Evolutionary conservation across 1,284 basidiomycete species (phyloP).

Genomic region (Apiotrichum gamsii): DNA sequence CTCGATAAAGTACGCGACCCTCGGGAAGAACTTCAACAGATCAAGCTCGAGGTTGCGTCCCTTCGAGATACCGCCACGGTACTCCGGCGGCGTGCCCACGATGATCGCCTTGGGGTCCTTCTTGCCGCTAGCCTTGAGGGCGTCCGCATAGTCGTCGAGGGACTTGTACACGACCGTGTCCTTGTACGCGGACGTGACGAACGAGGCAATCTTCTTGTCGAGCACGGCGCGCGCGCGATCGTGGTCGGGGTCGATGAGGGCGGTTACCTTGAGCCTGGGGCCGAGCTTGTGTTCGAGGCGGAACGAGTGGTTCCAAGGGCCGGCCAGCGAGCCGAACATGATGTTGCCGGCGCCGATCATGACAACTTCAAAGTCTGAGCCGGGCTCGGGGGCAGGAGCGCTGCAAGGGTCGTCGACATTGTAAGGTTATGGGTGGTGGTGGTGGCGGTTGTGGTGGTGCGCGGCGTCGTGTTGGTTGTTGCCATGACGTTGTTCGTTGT

Average conservation of each 20-base stretch:
- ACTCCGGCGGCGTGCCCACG: slow-evolving; percentile 88
- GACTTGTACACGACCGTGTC: slow-evolving; percentile 81
- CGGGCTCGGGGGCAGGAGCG: slow-evolving; percentile 31
- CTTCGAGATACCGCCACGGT: slow-evolving; percentile 69
- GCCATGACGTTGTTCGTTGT: too few relatives aligned
- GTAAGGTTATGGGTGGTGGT: too few relatives aligned
- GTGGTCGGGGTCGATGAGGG: slow-evolving; percentile 82
- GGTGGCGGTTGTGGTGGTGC: too few relatives aligned
- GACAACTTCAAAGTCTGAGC: slow-evolving; percentile 76
- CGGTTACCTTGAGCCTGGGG: slow-evolving; percentile 89
- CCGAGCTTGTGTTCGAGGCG: slow-evolving; percentile 94
- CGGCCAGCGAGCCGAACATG: slow-evolving; percentile 85
- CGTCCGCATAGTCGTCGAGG: slow-evolving; percentile 74
- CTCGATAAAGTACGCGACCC: slow-evolving; percentile 87
- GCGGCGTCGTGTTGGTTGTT: too few relatives aligned
- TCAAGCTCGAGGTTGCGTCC: slow-evolving; percentile 86
- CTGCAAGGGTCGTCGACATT: neutral
- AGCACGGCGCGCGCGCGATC: slow-evolving; percentile 77
- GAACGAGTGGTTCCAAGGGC: slow-evolving; percentile 69
- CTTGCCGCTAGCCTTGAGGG: slow-evolving; percentile 52
- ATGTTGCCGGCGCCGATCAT: slow-evolving; percentile 90
- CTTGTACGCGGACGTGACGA: slow-evolving; percentile 91
- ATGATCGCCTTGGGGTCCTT: slow-evolving; percentile 64
- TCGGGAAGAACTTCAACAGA: slow-evolving; percentile 82
- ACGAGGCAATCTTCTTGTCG: slow-evolving; percentile 83